These are phyloP conservation scores for Lanmaoa rubissima DNA, from an alignment of 768 basidiomycete species.

Conservation along the genomic window DNA sequence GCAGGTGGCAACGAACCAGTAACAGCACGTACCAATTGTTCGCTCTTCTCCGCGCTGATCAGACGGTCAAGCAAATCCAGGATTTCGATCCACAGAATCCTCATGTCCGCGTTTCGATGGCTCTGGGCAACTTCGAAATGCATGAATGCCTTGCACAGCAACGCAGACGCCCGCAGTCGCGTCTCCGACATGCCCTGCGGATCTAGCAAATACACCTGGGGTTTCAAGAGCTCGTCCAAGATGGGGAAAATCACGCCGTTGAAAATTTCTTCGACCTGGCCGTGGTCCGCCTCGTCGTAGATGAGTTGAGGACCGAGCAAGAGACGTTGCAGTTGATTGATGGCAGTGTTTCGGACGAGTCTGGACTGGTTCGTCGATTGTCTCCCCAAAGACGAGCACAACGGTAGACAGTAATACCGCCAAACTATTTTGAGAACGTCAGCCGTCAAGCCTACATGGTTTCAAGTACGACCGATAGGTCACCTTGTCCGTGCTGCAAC, in stretches of 20 bases:
- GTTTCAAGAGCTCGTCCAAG: constrained; percentile 85
- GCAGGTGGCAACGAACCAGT: background rate
- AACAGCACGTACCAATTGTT: constrained; percentile 63
- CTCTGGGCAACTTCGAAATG: constrained; percentile 81
- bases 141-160: constrained; percentile 95
- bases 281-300: constrained; percentile 55
- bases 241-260: constrained; percentile 88
- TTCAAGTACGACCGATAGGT: constrained; percentile 8
- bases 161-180: constrained; percentile 79
- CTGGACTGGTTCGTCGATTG: constrained; percentile 82
- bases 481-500: constrained; percentile 35
- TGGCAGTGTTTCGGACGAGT: constrained; percentile 80
- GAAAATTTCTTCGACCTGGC: constrained; percentile 79
- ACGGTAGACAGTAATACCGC: constrained; percentile 72
- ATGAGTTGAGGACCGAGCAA: constrained; percentile 74
- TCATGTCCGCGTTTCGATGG: constrained; percentile 57
- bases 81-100: constrained; percentile 83
- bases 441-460: background rate
- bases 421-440: constrained; percentile 50
- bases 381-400: constrained; percentile 68
- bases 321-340: constrained; percentile 79
- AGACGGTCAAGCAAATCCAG: constrained; percentile 85
- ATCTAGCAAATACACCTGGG: constrained; percentile 75
- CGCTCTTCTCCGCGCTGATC: constrained; percentile 81
- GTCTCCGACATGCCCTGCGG: constrained; percentile 90